Evolutionary conservation across 768 basidiomycete species (phyloP).

Genomic region (Suillus subalutaceus): DNA sequence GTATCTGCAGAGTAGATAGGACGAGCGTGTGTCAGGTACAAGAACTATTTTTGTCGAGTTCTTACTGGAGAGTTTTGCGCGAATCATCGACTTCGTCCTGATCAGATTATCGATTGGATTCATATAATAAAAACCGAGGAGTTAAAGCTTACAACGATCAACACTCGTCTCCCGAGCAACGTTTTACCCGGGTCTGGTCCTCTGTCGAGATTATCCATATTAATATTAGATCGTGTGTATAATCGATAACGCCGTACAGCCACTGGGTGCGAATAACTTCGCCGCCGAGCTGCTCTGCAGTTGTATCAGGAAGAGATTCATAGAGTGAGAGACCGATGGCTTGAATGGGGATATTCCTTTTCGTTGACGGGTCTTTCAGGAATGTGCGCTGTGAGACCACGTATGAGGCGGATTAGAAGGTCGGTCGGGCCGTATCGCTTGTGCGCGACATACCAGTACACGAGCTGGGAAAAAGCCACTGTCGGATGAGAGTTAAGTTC

Average conservation of each 20-base stretch:
- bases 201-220: conserved; percentile 34
- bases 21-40: conserved; percentile 7
- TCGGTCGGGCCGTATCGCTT: conserved; percentile 5
- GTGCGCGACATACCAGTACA: conserved; percentile 59
- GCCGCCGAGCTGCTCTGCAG: conserved; percentile 71
- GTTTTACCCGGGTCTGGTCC: conserved; percentile 67
- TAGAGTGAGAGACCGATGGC: conserved; percentile 97
- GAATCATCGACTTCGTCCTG: conserved; percentile 91
- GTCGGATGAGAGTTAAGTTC: conserved; percentile 22
- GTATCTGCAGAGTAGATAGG: conserved; percentile 55
- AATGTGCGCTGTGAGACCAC: conserved; percentile 68
- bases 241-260: conserved; percentile 59
- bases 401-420: conserved; percentile 1
- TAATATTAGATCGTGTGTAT: conserved; percentile 9
- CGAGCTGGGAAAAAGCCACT: conserved; percentile 97
- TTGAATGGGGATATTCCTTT: conserved; percentile 87
- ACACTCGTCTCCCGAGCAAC: conserved; percentile 76
- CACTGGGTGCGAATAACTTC: conserved; percentile 96
- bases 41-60: conserved; percentile 11
- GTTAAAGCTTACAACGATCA: conserved; percentile 72
- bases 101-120: conserved; percentile 11
- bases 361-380: conserved; percentile 67
- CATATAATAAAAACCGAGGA: conserved; percentile 17
- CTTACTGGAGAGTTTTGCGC: conserved; percentile 85
- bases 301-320: conserved; percentile 80